Conservation (phyloP, 352 stramenopile species). For the Pythium guiyangense region DNA sequence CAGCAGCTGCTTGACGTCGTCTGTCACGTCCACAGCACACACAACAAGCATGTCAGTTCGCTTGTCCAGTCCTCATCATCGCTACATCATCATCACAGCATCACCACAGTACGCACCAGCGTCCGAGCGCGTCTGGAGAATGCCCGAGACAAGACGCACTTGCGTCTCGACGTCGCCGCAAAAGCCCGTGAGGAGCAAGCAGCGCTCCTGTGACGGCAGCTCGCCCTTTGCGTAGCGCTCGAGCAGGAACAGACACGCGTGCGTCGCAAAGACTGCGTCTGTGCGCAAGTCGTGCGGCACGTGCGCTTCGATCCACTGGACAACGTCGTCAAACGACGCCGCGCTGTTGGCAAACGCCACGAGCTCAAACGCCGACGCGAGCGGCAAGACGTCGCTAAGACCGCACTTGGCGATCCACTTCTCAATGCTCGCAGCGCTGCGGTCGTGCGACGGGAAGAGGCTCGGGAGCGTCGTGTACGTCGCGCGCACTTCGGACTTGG, state of each 20-base stretch:
- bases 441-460: conserved; percentile 51
- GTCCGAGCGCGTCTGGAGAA: conserved; percentile 61
- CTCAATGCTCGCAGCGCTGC: conserved; percentile 44
- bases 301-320: conserved; percentile 50
- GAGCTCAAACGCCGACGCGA: conserved; percentile 57
- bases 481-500: conserved; percentile 40
- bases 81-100: neutral
- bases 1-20: conserved; percentile 60
- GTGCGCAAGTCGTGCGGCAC: conserved; percentile 43
- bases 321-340: conserved; percentile 43
- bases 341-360: conserved; percentile 35
- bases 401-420: conserved; percentile 66
- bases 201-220: conserved; percentile 48
- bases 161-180: conserved; percentile 63
- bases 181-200: conserved; percentile 71
- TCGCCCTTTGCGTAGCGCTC: conserved; percentile 32
- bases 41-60: conserved; percentile 2
- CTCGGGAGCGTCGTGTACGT: conserved; percentile 55
- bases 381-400: conserved; percentile 44
- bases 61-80: neutral
- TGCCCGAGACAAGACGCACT: conserved; percentile 48
- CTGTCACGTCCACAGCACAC: conserved; percentile 20
- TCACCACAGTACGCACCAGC: conserved; percentile 28
- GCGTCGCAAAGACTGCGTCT: conserved; percentile 55
- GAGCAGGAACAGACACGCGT: conserved; percentile 69